Percentiles rank a stretch among this genome's conserved stretches.
Evolutionary conservation across 139 green algal species (phyloP).

Genomic region (Pycnococcus provasolii): DNA sequence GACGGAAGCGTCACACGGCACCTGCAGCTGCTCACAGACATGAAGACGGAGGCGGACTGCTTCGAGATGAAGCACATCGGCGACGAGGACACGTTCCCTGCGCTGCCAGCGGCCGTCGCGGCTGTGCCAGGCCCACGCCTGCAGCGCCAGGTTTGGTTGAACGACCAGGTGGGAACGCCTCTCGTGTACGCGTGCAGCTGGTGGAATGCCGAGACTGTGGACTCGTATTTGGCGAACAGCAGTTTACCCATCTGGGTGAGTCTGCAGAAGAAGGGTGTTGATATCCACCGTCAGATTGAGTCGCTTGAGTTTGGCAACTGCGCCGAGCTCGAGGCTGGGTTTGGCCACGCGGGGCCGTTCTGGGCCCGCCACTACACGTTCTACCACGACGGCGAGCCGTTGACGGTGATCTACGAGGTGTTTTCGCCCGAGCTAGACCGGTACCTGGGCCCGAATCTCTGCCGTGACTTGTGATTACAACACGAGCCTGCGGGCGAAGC

Average conservation of each 20-base stretch:
- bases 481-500: no score
- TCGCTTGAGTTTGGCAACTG: slow-evolving; percentile 19
- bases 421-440: slow-evolving; percentile 53
- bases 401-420: slow-evolving; percentile 94
- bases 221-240: slow-evolving; percentile 24
- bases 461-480: no score
- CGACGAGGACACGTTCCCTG: slow-evolving; percentile 11
- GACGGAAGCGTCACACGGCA: slow-evolving; percentile 94
- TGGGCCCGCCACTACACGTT: slow-evolving; percentile 90
- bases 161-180: slow-evolving; percentile 26
- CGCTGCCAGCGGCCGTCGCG: slow-evolving; percentile 35
- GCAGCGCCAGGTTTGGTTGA: slow-evolving; percentile 52
- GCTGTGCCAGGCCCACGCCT: slow-evolving; percentile 44
- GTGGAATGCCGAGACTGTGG: slow-evolving; percentile 55
- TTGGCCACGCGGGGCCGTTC: slow-evolving; percentile 48
- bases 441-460: slow-evolving; percentile 23
- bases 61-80: slow-evolving; percentile 54
- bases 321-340: slow-evolving; percentile 37
- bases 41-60: slow-evolving; percentile 46
- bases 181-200: slow-evolving; percentile 85
- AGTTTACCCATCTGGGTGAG: slow-evolving; percentile 71
- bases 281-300: slow-evolving; percentile 71
- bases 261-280: slow-evolving; percentile 54
- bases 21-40: slow-evolving; percentile 36
- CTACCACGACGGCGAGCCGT: slow-evolving; percentile 61